Evolutionary conservation across 129 eudicot genomes (phyloP).

Genomic region (Flaveria brownii): DNA sequence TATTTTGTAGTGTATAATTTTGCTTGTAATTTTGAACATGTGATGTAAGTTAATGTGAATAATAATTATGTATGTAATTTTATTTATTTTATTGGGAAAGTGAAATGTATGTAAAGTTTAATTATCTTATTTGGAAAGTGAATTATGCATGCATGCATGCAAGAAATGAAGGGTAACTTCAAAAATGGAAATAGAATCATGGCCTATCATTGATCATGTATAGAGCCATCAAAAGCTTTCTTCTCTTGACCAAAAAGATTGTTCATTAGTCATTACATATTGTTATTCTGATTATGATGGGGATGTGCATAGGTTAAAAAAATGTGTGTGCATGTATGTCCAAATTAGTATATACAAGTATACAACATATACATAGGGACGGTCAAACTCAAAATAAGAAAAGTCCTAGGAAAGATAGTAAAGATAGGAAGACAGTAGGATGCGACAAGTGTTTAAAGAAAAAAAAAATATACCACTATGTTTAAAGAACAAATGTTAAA

Average conservation of each 20-base stretch:
- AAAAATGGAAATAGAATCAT: conserved; percentile 22
- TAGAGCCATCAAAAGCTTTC: conserved; percentile 11
- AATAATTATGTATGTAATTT: no score
- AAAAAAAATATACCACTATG: no score
- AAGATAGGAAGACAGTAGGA: no score
- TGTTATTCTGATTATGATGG: conserved; percentile 36
- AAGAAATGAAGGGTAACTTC: conserved; percentile 12
- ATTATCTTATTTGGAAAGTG: not conserved
- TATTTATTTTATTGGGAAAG: no score
- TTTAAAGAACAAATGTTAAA: no score
- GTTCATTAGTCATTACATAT: not conserved
- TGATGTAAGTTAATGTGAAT: no score
- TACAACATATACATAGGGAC: no score
- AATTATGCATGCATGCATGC: conserved; percentile 9
- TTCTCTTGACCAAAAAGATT: conserved; percentile 36
- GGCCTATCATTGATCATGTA: conserved; percentile 21
- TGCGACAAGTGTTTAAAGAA: no score
- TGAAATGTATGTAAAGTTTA: not conserved
- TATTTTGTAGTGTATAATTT: not conserved
- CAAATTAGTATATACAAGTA: not conserved
- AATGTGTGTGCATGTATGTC: not conserved
- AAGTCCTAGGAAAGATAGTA: no score
- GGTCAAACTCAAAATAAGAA: no score
- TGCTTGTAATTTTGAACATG: not conserved
- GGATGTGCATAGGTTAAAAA: conserved; percentile 10